Conservation (phyloP, 352 stramenopile genomes). For the Globisporangium okanoganense region DNA sequence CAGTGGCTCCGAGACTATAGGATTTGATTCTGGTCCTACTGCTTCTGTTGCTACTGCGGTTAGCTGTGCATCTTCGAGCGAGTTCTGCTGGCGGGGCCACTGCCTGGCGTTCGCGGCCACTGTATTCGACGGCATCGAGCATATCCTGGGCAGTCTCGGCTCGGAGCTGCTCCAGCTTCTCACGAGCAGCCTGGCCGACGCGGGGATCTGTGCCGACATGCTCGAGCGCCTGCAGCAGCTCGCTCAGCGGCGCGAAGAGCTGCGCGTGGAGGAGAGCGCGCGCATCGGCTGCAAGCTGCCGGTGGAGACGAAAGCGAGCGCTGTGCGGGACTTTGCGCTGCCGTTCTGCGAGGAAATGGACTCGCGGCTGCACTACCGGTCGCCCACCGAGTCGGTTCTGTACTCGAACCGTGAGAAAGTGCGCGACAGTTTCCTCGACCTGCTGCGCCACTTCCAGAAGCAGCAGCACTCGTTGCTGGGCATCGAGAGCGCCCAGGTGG, state of each 20-base stretch:
- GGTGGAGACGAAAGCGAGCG: constrained; percentile 49
- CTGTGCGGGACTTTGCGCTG: constrained; percentile 47
- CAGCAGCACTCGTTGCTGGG: constrained; percentile 49
- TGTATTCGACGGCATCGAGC: constrained; percentile 35
- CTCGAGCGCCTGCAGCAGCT: constrained; percentile 26
- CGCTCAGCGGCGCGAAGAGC: constrained; percentile 34
- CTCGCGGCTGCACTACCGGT: constrained; percentile 63
- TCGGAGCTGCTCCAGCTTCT: constrained; percentile 30
- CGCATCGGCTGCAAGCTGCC: constrained; percentile 46
- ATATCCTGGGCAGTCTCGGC: constrained; percentile 26
- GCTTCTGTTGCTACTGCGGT: neutral
- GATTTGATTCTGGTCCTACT: neutral
- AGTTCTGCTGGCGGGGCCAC: constrained; percentile 42
- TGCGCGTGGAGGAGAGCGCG: constrained; percentile 47
- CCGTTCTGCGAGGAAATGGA: constrained; percentile 69
- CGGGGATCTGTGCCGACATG: constrained; percentile 24
- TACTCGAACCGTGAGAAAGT: constrained; percentile 72
- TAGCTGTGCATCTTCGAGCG: constrained; percentile 15
- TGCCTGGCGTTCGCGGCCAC: constrained; percentile 36
- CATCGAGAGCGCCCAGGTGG: constrained; percentile 29
- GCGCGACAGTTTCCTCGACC: constrained; percentile 50
- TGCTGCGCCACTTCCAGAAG: constrained; percentile 57
- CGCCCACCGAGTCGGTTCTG: constrained; percentile 38
- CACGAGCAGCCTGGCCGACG: constrained; percentile 19
- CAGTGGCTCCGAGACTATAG: neutral